phyloP scores from a whole-genome alignment of 345 rosid genomes.

The Linum trigynum region DNA sequence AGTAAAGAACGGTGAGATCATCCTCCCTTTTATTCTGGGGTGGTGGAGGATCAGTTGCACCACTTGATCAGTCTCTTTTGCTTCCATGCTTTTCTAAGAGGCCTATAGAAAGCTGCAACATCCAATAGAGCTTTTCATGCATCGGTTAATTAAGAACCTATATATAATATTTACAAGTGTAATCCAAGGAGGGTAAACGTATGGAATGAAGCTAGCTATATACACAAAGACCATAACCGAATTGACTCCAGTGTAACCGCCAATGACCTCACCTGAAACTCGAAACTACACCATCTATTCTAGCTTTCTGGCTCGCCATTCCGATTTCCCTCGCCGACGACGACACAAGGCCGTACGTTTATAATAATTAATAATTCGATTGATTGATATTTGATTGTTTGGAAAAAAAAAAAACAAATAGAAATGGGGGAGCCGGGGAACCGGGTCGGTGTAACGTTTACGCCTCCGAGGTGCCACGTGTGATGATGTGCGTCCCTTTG shows the following conservation, averaged over 20 bases:
- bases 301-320: constrained; percentile 8
- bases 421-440: constrained; percentile 13
- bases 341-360: not conserved
- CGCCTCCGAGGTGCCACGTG: constrained; percentile 28
- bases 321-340: constrained; percentile 3
- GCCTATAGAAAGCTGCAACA: too few relatives aligned
- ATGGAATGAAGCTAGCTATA: not conserved
- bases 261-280: constrained; percentile 9
- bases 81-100: too few relatives aligned
- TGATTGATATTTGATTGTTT: not conserved
- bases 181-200: not conserved
- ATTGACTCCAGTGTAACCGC: constrained; percentile 5
- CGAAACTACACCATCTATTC: not conserved
- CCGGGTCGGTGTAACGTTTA: constrained; percentile 22
- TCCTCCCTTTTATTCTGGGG: too few relatives aligned
- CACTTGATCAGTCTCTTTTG: too few relatives aligned
- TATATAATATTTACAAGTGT: too few relatives aligned
- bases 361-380: not conserved
- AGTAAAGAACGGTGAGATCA: too few relatives aligned
- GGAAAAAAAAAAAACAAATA: not conserved
- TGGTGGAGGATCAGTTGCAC: too few relatives aligned
- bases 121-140: too few relatives aligned
- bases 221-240: too few relatives aligned
- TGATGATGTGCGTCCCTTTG: constrained; percentile 15
- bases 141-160: too few relatives aligned